These are phyloP conservation scores for Gracilaria vermiculophylla DNA, from an alignment of 23 red algal species.

Conservation along the genomic window DNA sequence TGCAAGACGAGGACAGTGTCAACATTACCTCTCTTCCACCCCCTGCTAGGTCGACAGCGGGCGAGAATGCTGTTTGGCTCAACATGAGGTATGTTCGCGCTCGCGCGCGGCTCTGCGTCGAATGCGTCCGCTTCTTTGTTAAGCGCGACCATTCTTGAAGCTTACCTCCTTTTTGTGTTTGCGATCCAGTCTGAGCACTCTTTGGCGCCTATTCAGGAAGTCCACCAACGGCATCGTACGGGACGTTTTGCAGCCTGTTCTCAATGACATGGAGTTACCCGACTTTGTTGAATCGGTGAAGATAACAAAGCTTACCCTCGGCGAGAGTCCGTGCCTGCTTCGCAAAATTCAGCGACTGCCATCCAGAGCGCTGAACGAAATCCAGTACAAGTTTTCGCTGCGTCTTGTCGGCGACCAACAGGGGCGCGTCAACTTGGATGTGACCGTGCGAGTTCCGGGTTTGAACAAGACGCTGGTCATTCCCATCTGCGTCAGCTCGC, in stretches of 20 bases:
- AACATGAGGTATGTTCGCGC: constrained; percentile 53
- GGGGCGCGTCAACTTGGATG: constrained; percentile 25
- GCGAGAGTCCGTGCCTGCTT: constrained; percentile 40
- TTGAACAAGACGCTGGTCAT: neutral
- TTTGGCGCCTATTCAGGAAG: constrained; percentile 73
- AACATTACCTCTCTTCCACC: constrained; percentile 9
- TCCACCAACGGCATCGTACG: constrained; percentile 15
- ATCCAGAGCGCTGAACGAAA: constrained; percentile 51
- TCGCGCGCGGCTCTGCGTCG: too few species aligned
- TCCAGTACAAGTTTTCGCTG: constrained; percentile 42
- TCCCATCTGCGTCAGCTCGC: constrained; percentile 33
- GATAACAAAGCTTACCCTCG: constrained; percentile 46
- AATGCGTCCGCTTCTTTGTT: neutral
- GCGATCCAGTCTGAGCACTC: constrained; percentile 19
- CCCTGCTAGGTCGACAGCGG: neutral
- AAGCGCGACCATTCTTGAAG: neutral
- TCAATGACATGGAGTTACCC: constrained; percentile 45
- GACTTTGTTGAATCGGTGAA: constrained; percentile 35
- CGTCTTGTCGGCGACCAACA: constrained; percentile 47
- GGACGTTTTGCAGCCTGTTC: constrained; percentile 55
- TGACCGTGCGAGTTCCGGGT: neutral
- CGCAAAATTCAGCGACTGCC: constrained; percentile 57
- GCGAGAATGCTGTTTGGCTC: constrained; percentile 45
- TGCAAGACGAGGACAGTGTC: neutral
- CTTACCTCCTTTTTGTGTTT: neutral